Conservation (phyloP, 176 grass and related monocot species). For the Puccinellia tenuiflora region DNA sequence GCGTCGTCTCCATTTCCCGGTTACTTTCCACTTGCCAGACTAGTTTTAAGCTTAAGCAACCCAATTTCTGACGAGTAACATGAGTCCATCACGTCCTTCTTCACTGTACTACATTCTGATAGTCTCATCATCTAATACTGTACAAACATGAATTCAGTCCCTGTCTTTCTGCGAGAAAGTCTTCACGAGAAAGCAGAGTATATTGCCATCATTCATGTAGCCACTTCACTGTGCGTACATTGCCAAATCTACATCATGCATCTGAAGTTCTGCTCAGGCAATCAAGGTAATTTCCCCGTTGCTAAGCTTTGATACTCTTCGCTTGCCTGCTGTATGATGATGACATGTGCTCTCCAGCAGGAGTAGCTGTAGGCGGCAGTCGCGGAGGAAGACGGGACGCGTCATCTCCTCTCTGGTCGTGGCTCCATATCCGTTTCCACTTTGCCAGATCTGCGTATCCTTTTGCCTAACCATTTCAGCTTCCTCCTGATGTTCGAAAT, state of each 20-base stretch:
- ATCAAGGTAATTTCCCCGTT: background rate
- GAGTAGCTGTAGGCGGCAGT: background rate
- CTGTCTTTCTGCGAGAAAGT: background rate
- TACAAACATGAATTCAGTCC: background rate
- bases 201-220: background rate
- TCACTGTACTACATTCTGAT: background rate
- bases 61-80: too few species aligned
- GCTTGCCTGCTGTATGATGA: background rate
- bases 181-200: constrained; percentile 16
- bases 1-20: too few species aligned
- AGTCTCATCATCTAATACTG: background rate
- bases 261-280: background rate
- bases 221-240: background rate
- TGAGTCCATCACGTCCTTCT: background rate
- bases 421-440: constrained; percentile 6
- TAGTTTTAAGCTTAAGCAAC: too few species aligned
- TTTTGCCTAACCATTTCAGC: background rate
- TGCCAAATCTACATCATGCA: background rate
- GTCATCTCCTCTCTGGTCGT: background rate
- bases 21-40: too few species aligned
- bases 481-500: background rate
- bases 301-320: background rate
- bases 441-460: constrained; percentile 12
- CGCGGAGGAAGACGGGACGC: background rate
- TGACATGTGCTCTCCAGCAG: background rate